Percentiles rank a stretch among this genome's conserved stretches.
Conservation (phyloP, 2,329 filamentous ascomycete genomes). For the Pezicula rhizophila region DNA sequence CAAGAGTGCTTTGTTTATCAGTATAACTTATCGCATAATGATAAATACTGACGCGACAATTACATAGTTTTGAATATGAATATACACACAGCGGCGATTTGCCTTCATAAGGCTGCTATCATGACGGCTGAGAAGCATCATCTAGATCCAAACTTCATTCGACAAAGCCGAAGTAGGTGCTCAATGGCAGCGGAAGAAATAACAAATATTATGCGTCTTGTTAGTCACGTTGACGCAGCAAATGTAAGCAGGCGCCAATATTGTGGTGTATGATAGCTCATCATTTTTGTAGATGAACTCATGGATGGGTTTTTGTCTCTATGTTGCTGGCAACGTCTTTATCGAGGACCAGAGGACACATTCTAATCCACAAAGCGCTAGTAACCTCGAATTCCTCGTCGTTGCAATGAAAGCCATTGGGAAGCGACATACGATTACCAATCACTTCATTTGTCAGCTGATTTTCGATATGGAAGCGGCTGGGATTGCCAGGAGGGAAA, state of each 20-base stretch:
- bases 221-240: constrained; percentile 62
- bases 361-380: constrained; percentile 20
- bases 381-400: constrained; percentile 67
- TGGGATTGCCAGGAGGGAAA: constrained; percentile 3
- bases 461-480: constrained; percentile 66
- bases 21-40: no score
- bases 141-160: constrained; percentile 57
- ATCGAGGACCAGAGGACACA: constrained; percentile 61
- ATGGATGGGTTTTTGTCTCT: constrained; percentile 76
- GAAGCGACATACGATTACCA: constrained; percentile 67
- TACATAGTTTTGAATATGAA: constrained; percentile 67
- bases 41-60: no score
- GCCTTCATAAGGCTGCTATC: constrained; percentile 81
- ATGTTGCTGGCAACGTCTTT: constrained; percentile 79
- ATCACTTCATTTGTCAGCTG: constrained; percentile 79
- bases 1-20: no score
- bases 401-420: constrained; percentile 73
- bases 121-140: constrained; percentile 73
- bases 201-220: constrained; percentile 73
- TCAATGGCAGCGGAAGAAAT: constrained; percentile 80
- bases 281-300: constrained; percentile 57
- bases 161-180: constrained; percentile 66
- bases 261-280: constrained; percentile 8
- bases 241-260: constrained; percentile 45
- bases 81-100: constrained; percentile 81